These are phyloP conservation scores for Brassica cretica DNA, from an alignment of 345 rosid species.

Conservation along the genomic window DNA sequence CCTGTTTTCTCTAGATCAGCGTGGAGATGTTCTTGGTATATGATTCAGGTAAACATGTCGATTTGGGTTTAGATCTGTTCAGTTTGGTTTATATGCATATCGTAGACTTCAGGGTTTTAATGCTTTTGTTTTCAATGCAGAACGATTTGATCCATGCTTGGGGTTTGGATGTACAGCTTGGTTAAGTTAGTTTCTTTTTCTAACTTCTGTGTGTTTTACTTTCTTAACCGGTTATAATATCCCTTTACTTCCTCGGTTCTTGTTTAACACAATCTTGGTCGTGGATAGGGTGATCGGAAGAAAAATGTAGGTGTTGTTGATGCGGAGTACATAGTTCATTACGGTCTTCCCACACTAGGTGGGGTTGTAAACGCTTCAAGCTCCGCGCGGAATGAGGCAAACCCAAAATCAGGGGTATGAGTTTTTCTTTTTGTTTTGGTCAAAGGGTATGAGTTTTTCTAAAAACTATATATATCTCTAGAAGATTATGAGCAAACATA, in stretches of 20 bases:
- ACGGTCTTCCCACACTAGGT: conserved; percentile 85
- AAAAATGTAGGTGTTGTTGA: conserved; percentile 92
- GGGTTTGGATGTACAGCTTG: conserved; percentile 89
- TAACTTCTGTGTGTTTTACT: background rate
- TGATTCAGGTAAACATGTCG: conserved; percentile 71
- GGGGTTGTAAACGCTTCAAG: conserved; percentile 44
- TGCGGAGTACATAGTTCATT: conserved; percentile 81
- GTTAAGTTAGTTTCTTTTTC: conserved; percentile 57
- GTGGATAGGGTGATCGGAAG: conserved; percentile 72
- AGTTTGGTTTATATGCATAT: background rate
- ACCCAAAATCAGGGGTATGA: conserved; percentile 29
- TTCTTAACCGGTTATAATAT: background rate
- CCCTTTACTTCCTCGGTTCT: background rate
- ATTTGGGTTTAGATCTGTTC: background rate
- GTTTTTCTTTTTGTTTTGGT: background rate
- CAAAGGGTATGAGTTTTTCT: conserved; percentile 18
- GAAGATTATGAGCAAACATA: no score
- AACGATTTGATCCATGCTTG: conserved; percentile 93
- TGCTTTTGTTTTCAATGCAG: conserved; percentile 41
- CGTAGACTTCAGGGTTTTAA: background rate
- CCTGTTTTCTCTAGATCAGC: conserved; percentile 93
- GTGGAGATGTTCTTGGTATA: conserved; percentile 90
- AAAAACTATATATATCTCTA: no score
- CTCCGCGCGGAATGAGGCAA: conserved; percentile 21
- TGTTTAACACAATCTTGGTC: background rate